Conservation (phyloP, 352 stramenopile species). For the Phytophthora rubi region DNA sequence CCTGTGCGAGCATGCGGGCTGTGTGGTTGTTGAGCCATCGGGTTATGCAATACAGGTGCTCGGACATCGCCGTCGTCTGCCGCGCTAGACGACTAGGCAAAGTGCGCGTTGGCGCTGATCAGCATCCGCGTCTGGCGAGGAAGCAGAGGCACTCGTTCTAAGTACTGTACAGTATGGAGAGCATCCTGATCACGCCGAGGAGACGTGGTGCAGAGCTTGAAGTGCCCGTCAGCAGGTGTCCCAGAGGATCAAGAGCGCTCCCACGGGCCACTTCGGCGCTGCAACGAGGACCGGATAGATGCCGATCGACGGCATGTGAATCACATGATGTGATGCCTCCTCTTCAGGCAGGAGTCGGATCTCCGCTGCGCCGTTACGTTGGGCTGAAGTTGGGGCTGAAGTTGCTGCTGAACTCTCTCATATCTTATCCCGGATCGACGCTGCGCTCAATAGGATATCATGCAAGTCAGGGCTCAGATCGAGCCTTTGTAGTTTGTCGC, state of each 20-base stretch:
- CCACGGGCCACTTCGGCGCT: slow-evolving; percentile 8
- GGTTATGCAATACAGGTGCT: not conserved
- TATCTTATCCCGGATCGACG: slow-evolving; percentile 2
- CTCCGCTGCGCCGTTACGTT: slow-evolving; percentile 3
- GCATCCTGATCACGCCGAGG: slow-evolving; percentile 7
- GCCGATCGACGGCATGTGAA: slow-evolving; percentile 4
- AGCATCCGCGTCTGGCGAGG: slow-evolving; percentile 8
- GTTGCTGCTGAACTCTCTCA: not conserved
- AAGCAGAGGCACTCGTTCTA: not conserved
- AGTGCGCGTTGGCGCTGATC: slow-evolving; percentile 6
- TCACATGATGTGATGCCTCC: not conserved
- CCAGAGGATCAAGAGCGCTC: slow-evolving; percentile 4
- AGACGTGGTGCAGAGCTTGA: slow-evolving; percentile 10
- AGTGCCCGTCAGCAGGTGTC: slow-evolving; percentile 15
- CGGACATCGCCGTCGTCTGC: not conserved
- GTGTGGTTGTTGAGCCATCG: not conserved
- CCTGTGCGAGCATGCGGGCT: not conserved
- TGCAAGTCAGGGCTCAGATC: not conserved
- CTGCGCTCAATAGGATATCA: not conserved
- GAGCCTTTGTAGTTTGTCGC: not conserved
- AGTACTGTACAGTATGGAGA: not conserved
- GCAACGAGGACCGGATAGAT: slow-evolving; percentile 6
- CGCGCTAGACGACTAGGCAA: not conserved
- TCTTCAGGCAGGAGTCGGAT: not conserved
- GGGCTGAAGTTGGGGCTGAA: slow-evolving; percentile 7